Conservation (phyloP, 2,329 filamentous ascomycete genomes). For the Pseudocercospora macadamiae region DNA sequence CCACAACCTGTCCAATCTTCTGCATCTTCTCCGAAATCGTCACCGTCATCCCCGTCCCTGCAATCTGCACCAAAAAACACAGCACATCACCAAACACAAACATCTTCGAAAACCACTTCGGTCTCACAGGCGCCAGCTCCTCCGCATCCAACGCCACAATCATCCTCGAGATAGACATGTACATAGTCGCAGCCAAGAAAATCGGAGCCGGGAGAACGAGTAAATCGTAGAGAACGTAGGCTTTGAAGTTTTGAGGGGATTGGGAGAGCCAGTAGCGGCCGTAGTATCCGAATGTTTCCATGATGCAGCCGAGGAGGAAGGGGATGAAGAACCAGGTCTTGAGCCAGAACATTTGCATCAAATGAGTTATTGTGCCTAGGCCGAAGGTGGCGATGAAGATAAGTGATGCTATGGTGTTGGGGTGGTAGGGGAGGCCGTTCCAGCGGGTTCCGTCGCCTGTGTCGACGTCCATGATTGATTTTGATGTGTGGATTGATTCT, state of each 20-base stretch:
- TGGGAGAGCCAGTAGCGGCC: constrained; percentile 44
- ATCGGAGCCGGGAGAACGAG: constrained; percentile 49
- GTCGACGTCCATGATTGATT: constrained; percentile 9
- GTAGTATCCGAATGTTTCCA: constrained; percentile 47
- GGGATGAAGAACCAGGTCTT: constrained; percentile 44
- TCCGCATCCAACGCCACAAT: constrained; percentile 33
- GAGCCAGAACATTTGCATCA: constrained; percentile 41
- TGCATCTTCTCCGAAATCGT: constrained; percentile 25
- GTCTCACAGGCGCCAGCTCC: constrained; percentile 44
- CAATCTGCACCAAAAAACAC: constrained; percentile 56
- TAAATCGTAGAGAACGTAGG: constrained; percentile 47
- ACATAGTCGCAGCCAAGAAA: constrained; percentile 52
- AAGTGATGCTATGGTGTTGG: constrained; percentile 29
- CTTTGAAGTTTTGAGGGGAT: constrained; percentile 40
- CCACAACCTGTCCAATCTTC: constrained; percentile 53
- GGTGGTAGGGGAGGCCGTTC: constrained; percentile 23
- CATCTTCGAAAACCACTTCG: constrained; percentile 54
- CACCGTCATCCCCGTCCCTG: constrained; percentile 42
- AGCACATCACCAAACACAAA: constrained; percentile 61
- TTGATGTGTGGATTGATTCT: too few relatives aligned
- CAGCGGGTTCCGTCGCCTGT: constrained; percentile 3
- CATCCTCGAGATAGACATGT: constrained; percentile 50
- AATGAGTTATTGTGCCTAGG: constrained; percentile 39
- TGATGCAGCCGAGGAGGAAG: constrained; percentile 42
- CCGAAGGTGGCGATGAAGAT: constrained; percentile 34